phyloP scores from a whole-genome alignment of 2,329 filamentous ascomycete species.

The Ramularia endophylla region DNA sequence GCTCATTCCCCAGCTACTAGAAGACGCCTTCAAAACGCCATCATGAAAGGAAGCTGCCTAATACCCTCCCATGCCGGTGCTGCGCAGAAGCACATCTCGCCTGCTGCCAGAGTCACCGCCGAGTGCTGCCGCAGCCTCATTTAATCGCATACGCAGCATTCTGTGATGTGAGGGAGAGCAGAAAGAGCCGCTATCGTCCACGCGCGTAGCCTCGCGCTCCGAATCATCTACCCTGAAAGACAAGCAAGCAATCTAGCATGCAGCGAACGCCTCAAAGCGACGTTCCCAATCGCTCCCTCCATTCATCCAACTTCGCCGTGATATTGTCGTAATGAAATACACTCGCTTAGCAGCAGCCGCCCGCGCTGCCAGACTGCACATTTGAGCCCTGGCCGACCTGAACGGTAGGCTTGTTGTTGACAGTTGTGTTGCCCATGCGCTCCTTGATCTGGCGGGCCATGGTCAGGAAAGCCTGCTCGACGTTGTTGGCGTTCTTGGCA shows the following conservation, averaged over 20 bases:
- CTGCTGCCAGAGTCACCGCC: no score
- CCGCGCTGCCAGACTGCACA: conserved; percentile 78
- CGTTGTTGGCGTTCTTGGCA: conserved; percentile 98
- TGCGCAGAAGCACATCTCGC: no score
- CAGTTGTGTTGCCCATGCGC: conserved; percentile 94
- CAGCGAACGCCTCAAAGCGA: conserved; percentile 16
- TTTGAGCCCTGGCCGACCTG: conserved; percentile 93
- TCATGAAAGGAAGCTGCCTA: no score
- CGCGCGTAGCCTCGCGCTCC: conserved; percentile 16
- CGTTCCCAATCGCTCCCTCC: conserved; percentile 4
- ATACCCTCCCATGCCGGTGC: no score
- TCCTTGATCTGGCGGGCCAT: conserved; percentile 99
- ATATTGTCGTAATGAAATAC: conserved; percentile 5
- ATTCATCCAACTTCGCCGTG: conserved; percentile 11
- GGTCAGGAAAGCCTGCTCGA: conserved; percentile 99
- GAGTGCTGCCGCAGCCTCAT: conserved; percentile 11
- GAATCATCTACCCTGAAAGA: conserved; percentile 18
- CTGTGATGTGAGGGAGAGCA: conserved; percentile 12
- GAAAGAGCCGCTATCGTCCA: conserved; percentile 15
- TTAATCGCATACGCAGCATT: conserved; percentile 11
- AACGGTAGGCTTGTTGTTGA: conserved; percentile 98
- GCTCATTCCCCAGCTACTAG: no score
- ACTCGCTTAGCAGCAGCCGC: conserved; percentile 75
- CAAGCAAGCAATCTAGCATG: conserved; percentile 22
- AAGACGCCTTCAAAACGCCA: no score